Percentiles rank a stretch among this genome's conserved stretches.
Evolutionary conservation across 805 yeast species (phyloP).

Genomic region (Blastobotrys muscicola): DNA sequence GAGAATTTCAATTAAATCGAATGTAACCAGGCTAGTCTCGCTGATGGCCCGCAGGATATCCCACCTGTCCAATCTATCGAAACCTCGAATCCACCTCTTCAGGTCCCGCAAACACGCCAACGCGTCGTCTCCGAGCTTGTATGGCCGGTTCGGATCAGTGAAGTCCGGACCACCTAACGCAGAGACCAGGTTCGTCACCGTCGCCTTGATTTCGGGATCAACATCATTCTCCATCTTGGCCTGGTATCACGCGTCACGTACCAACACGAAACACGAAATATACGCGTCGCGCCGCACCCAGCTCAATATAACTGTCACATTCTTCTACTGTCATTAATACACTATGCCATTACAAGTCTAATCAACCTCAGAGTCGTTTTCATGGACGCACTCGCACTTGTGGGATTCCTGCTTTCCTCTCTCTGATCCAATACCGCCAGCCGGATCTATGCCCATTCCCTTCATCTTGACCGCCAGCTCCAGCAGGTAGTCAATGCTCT

Average conservation of each 20-base stretch:
- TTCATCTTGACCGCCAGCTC: conserved; percentile 81
- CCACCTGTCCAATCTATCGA: conserved; percentile 59
- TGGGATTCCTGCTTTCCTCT: background rate
- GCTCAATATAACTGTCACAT: too few species aligned
- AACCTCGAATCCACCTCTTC: conserved; percentile 76
- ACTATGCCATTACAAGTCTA: too few species aligned
- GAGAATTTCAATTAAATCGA: conserved; percentile 67
- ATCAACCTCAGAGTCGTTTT: too few species aligned
- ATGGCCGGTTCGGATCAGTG: conserved; percentile 40
- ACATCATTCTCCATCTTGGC: conserved; percentile 6
- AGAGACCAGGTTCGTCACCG: conserved; percentile 70
- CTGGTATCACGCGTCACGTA: background rate
- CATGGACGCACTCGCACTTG: too few species aligned
- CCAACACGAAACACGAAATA: too few species aligned
- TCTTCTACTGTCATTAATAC: too few species aligned
- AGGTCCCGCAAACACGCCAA: conserved; percentile 76
- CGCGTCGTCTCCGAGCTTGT: conserved; percentile 82
- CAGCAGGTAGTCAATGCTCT: conserved; percentile 82
- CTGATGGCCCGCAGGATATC: conserved; percentile 86
- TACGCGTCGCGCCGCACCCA: too few species aligned
- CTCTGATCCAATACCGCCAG: conserved; percentile 22
- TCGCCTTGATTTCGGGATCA: conserved; percentile 38
- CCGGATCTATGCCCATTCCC: conserved; percentile 45
- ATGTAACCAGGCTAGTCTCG: conserved; percentile 60
- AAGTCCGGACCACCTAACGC: conserved; percentile 89